Evolutionary conservation across 1,284 basidiomycete genomes (phyloP), one percentile per base, ranked within the genome.

Genomic region (Ceraceosorus guamensis): DNA sequence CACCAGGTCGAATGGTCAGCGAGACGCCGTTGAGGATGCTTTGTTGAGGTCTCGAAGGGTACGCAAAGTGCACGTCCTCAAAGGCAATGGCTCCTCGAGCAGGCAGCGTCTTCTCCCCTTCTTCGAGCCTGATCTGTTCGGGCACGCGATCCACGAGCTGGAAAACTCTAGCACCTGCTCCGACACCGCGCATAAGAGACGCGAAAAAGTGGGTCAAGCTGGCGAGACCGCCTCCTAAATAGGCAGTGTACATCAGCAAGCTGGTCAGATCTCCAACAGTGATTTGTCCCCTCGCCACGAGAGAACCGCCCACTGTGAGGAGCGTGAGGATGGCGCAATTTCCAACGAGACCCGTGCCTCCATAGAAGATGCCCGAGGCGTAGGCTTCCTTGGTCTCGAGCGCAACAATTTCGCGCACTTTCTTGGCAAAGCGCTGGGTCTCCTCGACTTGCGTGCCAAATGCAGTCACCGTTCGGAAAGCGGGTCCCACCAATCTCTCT

Each of bases 351-450:
- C 91, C 91, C 0, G 89, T 93, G 13, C 77, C 77, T 24, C 74
- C 92, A 77, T 90, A 96, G 79, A 96, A 97, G 59, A 91, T 85
- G 13, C 88, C 92, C 52, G 85, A 87, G 0, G 92, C 92, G 60
- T 88, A 81, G 0, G 93, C 91, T 78, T 98, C 93, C 70, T 86
- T 89, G 63, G 84, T 84, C 14, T 87, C 88, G 49, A 97, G 82
- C 4, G 80, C 76, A 18, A 93, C 83, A 5, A 97, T 88, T 4
- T 78, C 77, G 18, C 81, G 78, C 3, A 95, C 85, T 63, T 84
- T 80, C 4, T 67, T 57, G 18, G 76, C 71, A 63, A 83, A 83
- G 8, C 77, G 63, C 14, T 77, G 70, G 53, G 84, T 81, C 79
- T 96, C 93, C 44, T 82, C 78, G 0, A 85, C 85, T 51, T 81